Percentiles rank a stretch among this genome's conserved stretches.
These are phyloP conservation scores for Linum tenue DNA, from an alignment of 345 rosid species.

Conservation along the genomic window DNA sequence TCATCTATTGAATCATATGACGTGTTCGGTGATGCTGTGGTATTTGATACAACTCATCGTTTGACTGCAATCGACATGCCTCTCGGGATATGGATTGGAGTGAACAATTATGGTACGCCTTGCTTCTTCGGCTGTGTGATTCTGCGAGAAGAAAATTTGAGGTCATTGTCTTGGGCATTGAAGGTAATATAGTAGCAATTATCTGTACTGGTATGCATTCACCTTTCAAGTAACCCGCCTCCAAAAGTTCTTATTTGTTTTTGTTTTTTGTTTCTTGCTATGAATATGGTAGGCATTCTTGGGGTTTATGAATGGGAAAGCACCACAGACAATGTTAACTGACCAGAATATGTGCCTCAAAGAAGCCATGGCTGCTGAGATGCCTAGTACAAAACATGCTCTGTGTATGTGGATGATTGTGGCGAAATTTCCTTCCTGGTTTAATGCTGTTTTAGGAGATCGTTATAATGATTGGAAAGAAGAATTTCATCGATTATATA, in stretches of 20 bases:
- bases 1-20: conserved; percentile 79
- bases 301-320: conserved; percentile 83
- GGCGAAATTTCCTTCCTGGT: conserved; percentile 93
- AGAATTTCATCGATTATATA: conserved; percentile 77
- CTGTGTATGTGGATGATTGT: conserved; percentile 97
- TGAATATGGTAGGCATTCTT: conserved; percentile 45
- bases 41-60: conserved; percentile 89
- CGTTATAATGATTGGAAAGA: conserved; percentile 91
- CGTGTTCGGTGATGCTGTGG: conserved; percentile 88
- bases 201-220: neutral
- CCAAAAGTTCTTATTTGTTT: neutral
- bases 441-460: conserved; percentile 85
- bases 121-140: conserved; percentile 96
- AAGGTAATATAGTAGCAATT: conserved; percentile 48
- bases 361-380: conserved; percentile 82
- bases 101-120: conserved; percentile 92
- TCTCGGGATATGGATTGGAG: conserved; percentile 92
- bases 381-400: conserved; percentile 79
- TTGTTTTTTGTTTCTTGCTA: conserved; percentile 14
- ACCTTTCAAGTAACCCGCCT: neutral
- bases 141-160: conserved; percentile 65
- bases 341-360: conserved; percentile 90
- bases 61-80: conserved; percentile 91
- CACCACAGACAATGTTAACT: conserved; percentile 79
- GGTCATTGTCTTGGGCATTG: conserved; percentile 86